Evolutionary conservation across 1,139 yeast species (phyloP).

Genomic region (Pneumocystis jirovecii): DNA sequence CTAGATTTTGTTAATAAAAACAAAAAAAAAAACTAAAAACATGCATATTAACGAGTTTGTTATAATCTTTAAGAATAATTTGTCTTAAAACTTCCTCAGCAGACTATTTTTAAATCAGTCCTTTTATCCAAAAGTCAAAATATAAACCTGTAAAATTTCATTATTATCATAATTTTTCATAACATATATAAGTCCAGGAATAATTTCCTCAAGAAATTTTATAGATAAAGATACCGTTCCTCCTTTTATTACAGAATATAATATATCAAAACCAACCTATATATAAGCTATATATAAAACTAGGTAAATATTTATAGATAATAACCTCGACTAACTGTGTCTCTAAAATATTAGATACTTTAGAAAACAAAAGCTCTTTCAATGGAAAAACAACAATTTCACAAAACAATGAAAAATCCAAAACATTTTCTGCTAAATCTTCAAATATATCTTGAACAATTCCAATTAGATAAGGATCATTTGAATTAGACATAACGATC

Average conservation of each 20-base stretch:
- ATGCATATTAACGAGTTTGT: neutral
- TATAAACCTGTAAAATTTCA: slow-evolving; percentile 8
- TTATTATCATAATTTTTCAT: slow-evolving; percentile 5
- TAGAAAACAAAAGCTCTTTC: neutral
- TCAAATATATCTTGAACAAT: slow-evolving; percentile 12
- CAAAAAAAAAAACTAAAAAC: neutral
- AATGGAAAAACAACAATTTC: neutral
- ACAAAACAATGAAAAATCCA: slow-evolving; percentile 1
- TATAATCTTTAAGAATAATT: neutral
- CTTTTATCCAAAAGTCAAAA: slow-evolving; percentile 2
- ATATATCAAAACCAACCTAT: slow-evolving; percentile 9
- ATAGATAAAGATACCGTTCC: slow-evolving; percentile 9
- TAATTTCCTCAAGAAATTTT: slow-evolving; percentile 8
- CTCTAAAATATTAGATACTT: neutral
- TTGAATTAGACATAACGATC: slow-evolving; percentile 9
- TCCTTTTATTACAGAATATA: slow-evolving; percentile 10
- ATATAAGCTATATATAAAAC: neutral
- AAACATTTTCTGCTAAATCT: slow-evolving; percentile 7
- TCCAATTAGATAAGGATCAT: slow-evolving; percentile 13
- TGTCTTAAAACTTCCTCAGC: slow-evolving; percentile 6
- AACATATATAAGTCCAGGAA: slow-evolving; percentile 8
- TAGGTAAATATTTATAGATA: neutral
- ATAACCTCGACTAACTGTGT: neutral
- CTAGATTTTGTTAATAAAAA: neutral
- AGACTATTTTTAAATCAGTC: slow-evolving; percentile 7